These are phyloP conservation scores for Leishmania amazonensis DNA, from an alignment of 208 protist species.

Conservation along the genomic window DNA sequence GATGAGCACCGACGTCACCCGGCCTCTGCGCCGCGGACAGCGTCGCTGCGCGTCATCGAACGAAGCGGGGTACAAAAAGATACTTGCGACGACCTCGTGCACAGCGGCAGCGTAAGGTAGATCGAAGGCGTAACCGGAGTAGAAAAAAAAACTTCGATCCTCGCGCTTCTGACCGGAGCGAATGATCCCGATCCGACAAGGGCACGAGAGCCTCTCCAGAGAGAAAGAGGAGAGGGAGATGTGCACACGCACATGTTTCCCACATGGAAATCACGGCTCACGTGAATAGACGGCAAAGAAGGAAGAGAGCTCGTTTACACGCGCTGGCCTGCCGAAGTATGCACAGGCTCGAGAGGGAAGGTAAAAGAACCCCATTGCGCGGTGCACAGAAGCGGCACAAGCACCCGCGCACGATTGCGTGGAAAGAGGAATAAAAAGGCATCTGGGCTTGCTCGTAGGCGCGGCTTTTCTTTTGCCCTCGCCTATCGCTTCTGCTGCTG, in stretches of 20 bases:
- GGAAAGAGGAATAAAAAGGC: constrained; percentile 15
- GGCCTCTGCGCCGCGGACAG: constrained; percentile 31
- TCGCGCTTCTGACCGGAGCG: background rate
- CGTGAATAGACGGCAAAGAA: background rate
- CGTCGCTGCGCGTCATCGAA: constrained; percentile 9
- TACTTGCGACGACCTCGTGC: background rate
- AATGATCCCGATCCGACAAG: background rate
- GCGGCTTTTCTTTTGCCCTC: background rate
- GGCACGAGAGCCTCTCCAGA: background rate
- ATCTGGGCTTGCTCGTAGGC: background rate
- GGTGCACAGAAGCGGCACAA: background rate
- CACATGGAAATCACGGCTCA: background rate
- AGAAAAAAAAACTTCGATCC: background rate
- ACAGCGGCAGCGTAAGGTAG: background rate
- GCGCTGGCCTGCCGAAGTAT: background rate
- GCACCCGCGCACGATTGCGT: background rate
- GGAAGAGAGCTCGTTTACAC: background rate
- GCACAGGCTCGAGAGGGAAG: background rate
- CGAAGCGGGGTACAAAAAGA: constrained; percentile 7
- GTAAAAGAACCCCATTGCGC: background rate
- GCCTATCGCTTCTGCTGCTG: background rate
- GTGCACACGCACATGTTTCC: background rate
- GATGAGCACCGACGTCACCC: constrained; percentile 54
- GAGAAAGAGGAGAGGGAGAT: background rate
- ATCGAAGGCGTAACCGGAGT: background rate